Base-by-base conservation (phyloP, 257 asterid genomes). In the Primulina tabacum region DNA sequence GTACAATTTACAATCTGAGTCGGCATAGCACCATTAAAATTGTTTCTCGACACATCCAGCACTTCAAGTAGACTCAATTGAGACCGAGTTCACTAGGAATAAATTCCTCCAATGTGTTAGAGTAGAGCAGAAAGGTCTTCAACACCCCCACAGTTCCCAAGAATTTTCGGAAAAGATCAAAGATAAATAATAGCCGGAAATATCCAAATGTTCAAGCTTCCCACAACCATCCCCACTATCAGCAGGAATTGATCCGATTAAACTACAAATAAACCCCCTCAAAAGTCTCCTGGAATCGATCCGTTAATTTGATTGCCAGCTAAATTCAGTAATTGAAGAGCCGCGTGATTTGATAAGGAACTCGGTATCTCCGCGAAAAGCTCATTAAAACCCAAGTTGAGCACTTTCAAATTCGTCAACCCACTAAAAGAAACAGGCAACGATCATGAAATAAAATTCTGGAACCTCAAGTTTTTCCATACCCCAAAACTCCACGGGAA, bases 401-500 rank as follows among this genome's bases (percentile, higher is more conserved):
- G 88, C 76, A 86, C 92, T 75, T 79, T 81, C 83, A 93, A 76
- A 59, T 56, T 87, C 83, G 68, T 82, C 86, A 85, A 71, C 69
- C 99, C 97, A 29, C 53, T 55, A 66, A 90, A 82, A 61, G 29
- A 71, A 57, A 64, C 55, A 4, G 96, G 97, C 75, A 93, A 80
- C 32, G 75, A 62, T 50, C 95, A 96, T 4, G 86, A 76, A 50
- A 93, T 33, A 50, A 43, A 80, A 80, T 93, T 93, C 77, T 97
- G 90, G 88, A 73, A 93, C 95, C 78, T 93, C 97, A 29, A 93
- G 92, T 47, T 89, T 90, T 37, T 86, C 95, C 97, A 90, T 83
- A 20, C 78, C 86, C 96, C 95, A 93, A 58, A 93, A 67, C 47
- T 79, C 91, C 30, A 10, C 60, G 38, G 95, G 97, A 65, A 93